These are phyloP conservation scores for Solanum appendiculatum DNA, from an alignment of 257 asterid genomes.

Conservation along the genomic window DNA sequence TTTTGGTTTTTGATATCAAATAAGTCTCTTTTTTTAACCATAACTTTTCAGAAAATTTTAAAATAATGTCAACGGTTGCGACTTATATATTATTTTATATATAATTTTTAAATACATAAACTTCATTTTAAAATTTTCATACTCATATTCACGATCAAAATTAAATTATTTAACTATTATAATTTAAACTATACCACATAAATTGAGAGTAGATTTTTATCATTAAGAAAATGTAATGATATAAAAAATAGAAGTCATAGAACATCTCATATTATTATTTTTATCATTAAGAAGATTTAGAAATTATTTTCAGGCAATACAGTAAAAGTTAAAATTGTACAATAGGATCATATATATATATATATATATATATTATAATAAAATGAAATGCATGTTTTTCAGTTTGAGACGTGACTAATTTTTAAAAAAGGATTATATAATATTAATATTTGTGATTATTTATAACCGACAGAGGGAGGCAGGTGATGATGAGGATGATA, in stretches of 20 bases:
- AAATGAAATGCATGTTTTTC: not conserved
- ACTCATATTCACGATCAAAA: too few species aligned
- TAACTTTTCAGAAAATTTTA: too few species aligned
- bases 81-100: not conserved
- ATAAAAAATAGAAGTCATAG: not conserved
- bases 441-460: not conserved
- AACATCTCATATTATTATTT: not conserved
- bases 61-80: not conserved
- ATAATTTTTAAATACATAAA: too few species aligned
- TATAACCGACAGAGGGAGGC: constrained; percentile 22
- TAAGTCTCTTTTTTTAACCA: not conserved
- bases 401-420: not conserved
- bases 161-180: too few species aligned
- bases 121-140: too few species aligned
- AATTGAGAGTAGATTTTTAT: too few species aligned
- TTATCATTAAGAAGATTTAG: not conserved
- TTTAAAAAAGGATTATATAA: not conserved
- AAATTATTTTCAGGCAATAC: not conserved
- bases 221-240: too few species aligned
- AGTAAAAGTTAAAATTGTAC: not conserved
- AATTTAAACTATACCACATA: too few species aligned
- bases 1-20: too few species aligned
- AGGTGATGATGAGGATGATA: constrained; percentile 15
- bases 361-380: not conserved
- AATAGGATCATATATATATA: not conserved